Evolutionary conservation across 768 basidiomycete genomes (phyloP).

Genomic region (Inosperma sp.): DNA sequence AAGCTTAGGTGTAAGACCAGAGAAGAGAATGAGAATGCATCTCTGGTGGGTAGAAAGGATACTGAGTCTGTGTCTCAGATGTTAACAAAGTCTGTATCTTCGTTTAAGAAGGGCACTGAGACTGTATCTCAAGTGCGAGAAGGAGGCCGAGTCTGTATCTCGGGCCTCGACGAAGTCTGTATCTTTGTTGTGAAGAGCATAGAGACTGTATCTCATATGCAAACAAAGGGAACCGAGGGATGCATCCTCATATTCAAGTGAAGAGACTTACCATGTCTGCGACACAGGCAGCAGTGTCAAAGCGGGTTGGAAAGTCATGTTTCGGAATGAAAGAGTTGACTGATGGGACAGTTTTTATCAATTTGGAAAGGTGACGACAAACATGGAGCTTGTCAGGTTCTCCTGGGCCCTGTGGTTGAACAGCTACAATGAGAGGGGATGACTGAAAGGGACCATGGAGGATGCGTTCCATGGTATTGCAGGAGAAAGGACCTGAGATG

Average conservation of each 20-base stretch:
- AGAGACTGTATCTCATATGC: background rate
- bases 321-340: constrained; percentile 26
- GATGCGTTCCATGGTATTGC: constrained; percentile 14
- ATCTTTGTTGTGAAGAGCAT: too few species aligned
- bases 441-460: constrained; percentile 27
- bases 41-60: too few species aligned
- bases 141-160: background rate
- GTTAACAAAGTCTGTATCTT: too few species aligned
- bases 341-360: constrained; percentile 9
- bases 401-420: constrained; percentile 23
- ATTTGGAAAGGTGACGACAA: constrained; percentile 28
- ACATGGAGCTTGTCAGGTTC: constrained; percentile 23
- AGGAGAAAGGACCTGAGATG: constrained; percentile 29
- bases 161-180: too few species aligned
- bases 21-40: too few species aligned
- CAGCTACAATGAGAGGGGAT: constrained; percentile 25
- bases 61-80: too few species aligned
- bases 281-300: constrained; percentile 8
- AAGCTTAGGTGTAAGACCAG: too few species aligned
- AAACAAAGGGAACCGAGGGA: background rate
- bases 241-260: background rate
- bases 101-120: too few species aligned
- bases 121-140: background rate
- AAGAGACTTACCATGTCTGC: constrained; percentile 3
- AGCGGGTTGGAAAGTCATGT: constrained; percentile 22